These are phyloP conservation scores for Fusarium sp. DNA, from an alignment of 2,329 filamentous ascomycete species.

Conservation along the genomic window DNA sequence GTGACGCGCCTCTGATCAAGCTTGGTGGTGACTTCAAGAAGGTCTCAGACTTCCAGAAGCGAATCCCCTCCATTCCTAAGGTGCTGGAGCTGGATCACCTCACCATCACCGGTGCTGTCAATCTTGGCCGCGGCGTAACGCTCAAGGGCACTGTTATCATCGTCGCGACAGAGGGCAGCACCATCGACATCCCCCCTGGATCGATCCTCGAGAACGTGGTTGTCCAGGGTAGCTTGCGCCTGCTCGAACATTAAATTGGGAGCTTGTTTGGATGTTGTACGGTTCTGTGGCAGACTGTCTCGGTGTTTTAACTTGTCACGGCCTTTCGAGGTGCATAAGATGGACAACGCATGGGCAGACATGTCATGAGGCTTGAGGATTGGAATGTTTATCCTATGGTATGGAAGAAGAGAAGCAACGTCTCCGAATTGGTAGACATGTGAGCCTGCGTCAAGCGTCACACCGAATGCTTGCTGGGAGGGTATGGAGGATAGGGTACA, in stretches of 20 bases:
- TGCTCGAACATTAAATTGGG: slow-evolving; percentile 69
- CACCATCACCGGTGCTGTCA: slow-evolving; percentile 97
- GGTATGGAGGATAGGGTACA: slow-evolving; percentile 24
- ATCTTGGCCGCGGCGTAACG: slow-evolving; percentile 93
- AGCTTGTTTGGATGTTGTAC: slow-evolving; percentile 2
- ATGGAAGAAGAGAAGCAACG: slow-evolving; percentile 2
- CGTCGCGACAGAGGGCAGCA: slow-evolving; percentile 96
- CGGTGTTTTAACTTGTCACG: slow-evolving; percentile 13
- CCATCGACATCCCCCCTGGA: slow-evolving; percentile 96
- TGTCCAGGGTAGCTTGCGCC: slow-evolving; percentile 91
- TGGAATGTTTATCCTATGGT: background rate
- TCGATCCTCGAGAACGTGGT: slow-evolving; percentile 99
- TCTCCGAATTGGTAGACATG: background rate
- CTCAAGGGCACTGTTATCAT: slow-evolving; percentile 99
- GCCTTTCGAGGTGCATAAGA: slow-evolving; percentile 13
- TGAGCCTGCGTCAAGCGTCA: background rate
- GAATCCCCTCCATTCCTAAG: slow-evolving; percentile 87
- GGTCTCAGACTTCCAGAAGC: slow-evolving; percentile 95
- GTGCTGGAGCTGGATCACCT: slow-evolving; percentile 93
- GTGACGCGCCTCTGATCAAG: slow-evolving; percentile 97
- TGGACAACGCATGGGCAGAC: background rate
- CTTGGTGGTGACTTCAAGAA: slow-evolving; percentile 99
- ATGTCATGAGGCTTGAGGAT: background rate
- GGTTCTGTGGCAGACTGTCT: slow-evolving; percentile 5
- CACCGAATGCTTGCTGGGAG: background rate